A percentile compares a stretch with the other conserved stretches of the same genome.
Evolutionary conservation across 2,329 filamentous ascomycete species (phyloP).

Genomic region (Cladosporium oxysporum): DNA sequence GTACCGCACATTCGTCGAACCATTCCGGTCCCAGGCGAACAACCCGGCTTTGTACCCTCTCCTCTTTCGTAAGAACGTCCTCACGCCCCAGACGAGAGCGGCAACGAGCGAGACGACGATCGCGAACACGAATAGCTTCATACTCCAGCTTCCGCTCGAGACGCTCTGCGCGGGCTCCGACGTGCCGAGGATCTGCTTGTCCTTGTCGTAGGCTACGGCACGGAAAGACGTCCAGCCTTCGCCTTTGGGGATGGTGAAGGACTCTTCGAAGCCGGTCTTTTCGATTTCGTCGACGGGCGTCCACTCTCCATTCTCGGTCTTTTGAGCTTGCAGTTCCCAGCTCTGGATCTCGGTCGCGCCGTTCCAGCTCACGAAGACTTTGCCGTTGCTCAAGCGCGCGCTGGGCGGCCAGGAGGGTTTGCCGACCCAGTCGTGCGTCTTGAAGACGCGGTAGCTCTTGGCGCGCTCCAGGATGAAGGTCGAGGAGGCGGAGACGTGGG

Average conservation of each 20-base stretch:
- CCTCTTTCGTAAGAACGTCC: slow-evolving; percentile 6
- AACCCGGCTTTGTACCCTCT: slow-evolving; percentile 14
- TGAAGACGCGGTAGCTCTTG: slow-evolving; percentile 42
- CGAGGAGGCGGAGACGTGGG: slow-evolving; percentile 41
- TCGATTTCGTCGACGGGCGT: not conserved
- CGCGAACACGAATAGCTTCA: slow-evolving; percentile 13
- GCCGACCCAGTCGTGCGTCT: slow-evolving; percentile 35
- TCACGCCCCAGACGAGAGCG: slow-evolving; percentile 4
- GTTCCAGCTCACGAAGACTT: slow-evolving; percentile 56
- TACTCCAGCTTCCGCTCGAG: slow-evolving; percentile 2
- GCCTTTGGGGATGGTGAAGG: slow-evolving; percentile 22
- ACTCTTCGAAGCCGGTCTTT: slow-evolving; percentile 24
- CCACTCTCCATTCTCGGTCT: slow-evolving; percentile 13
- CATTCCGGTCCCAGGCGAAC: slow-evolving; percentile 12
- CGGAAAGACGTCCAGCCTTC: slow-evolving; percentile 23
- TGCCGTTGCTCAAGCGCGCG: slow-evolving; percentile 27
- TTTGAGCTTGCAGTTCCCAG: slow-evolving; percentile 44
- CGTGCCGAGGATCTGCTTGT: slow-evolving; percentile 24
- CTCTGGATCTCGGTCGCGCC: slow-evolving; percentile 48
- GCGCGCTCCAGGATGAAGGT: slow-evolving; percentile 34
- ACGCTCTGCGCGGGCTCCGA: not conserved
- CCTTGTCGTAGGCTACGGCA: slow-evolving; percentile 28
- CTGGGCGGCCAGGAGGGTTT: slow-evolving; percentile 30
- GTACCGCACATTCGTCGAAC: slow-evolving; percentile 7
- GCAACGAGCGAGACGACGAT: not conserved